Conservation (phyloP, 2,329 filamentous ascomycete species). For the Cladosporium sp. region DNA sequence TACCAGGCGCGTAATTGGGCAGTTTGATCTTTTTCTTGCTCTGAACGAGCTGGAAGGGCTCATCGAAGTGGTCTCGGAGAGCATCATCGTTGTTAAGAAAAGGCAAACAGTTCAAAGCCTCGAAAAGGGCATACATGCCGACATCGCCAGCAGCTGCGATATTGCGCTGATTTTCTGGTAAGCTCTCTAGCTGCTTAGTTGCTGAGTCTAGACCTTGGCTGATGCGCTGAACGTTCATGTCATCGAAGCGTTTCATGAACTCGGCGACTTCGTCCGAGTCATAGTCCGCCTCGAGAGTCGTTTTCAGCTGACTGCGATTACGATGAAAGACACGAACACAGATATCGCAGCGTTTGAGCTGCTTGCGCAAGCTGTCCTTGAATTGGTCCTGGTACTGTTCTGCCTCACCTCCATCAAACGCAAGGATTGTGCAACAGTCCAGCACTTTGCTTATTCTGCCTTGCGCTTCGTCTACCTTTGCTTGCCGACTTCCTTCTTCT, state of each 20-base stretch:
- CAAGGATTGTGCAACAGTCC: conserved; percentile 42
- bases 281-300: conserved; percentile 39
- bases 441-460: conserved; percentile 39
- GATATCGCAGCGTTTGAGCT: conserved; percentile 46
- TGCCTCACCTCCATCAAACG: conserved; percentile 47
- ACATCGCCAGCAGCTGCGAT: conserved; percentile 50
- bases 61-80: conserved; percentile 64
- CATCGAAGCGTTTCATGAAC: conserved; percentile 44
- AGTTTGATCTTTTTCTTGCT: conserved; percentile 75
- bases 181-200: conserved; percentile 33
- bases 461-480: conserved; percentile 36
- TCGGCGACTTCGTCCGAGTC: conserved; percentile 40
- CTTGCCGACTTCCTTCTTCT: conserved; percentile 18
- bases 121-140: conserved; percentile 77
- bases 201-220: conserved; percentile 39
- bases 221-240: conserved; percentile 44
- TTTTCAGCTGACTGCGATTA: conserved; percentile 37
- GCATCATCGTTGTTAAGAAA: conserved; percentile 60
- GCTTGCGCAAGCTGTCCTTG: conserved; percentile 34
- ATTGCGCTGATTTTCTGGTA: conserved; percentile 48
- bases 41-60: conserved; percentile 76
- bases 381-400: conserved; percentile 39
- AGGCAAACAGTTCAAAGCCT: conserved; percentile 77
- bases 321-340: conserved; percentile 49
- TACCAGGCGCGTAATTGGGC: conserved; percentile 70